Base-by-base conservation (phyloP, 176 grass and related monocot species). In the Ensete ventricosum region DNA sequence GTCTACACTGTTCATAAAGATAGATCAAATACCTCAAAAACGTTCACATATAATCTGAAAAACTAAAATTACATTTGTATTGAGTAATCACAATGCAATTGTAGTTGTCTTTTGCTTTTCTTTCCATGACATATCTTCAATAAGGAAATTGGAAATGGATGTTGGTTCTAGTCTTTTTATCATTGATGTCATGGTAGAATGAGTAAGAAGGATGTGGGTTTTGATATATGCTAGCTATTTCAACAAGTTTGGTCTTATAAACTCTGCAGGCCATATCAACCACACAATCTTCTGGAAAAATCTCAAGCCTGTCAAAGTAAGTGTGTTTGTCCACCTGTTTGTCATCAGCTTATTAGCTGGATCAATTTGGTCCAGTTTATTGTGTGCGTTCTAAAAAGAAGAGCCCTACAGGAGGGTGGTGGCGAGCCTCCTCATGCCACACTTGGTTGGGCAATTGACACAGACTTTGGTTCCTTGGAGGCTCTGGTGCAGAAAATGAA, bases 241-340 rank as follows among this genome's bases (percentile, higher is more conserved):
- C 70, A 74, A 73, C 77, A 2, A 64, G 72, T 49, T 9, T 14
- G 62, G 14, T 23, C 1, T 53, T 84, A 63, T 52, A 26, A 2
- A n/a, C 80, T 19, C 84, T 82, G 62, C 85, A 96, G 93, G 89
- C 75, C 93, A 96, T 79, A 83, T 96, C 53, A 96, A 96, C 73
- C 93, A 96, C 82, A 92, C 93, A 58, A 86, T 96, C 69, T 96
- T 96, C 82, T 96, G 93, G 93, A 81, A 96, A 76, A 96, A 96
- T 75, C 93, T 96, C 55, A 92, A 96, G 83, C 93, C 93, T 53
- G 51, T 81, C 50, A 86, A 77, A 4, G 93, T 96, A 59, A 81
- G 53, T 76, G 71, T 74, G 64, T 29, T 14, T 77, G 29, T 72
- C 34, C 58, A 1, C 21, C 19, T 13, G 29, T 69, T 69, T 69